Conservation (phyloP, 257 asterid genomes). For the Solanum sitiens region DNA sequence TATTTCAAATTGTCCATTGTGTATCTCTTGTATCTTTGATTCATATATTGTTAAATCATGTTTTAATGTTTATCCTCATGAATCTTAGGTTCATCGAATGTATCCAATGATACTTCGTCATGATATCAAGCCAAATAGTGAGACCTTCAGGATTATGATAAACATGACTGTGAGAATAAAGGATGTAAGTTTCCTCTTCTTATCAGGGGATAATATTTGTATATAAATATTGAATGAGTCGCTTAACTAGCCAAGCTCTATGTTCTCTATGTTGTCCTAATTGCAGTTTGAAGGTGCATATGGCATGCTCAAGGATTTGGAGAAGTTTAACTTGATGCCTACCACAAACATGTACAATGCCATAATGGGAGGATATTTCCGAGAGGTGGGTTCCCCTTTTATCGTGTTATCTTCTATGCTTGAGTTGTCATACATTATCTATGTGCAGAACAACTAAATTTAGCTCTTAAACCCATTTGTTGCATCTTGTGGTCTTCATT, state of each 20-base stretch:
- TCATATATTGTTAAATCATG: constrained; percentile 2
- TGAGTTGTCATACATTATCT: not conserved
- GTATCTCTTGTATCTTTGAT: not conserved
- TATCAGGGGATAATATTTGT: not conserved
- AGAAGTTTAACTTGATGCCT: constrained; percentile 34
- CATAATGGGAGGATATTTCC: constrained; percentile 72
- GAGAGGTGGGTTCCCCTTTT: constrained; percentile 41
- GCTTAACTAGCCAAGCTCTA: not conserved
- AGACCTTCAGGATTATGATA: constrained; percentile 67
- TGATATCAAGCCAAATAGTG: constrained; percentile 41
- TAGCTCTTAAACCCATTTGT: not conserved
- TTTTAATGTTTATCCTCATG: constrained; percentile 13
- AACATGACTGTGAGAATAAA: constrained; percentile 60
- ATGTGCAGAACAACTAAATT: not conserved
- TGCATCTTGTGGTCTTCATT: not conserved
- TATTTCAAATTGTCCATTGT: not conserved
- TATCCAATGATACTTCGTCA: constrained; percentile 41
- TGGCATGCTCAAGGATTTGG: constrained; percentile 48
- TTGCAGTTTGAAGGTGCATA: constrained; percentile 90
- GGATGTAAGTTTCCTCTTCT: constrained; percentile 45
- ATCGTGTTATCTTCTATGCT: not conserved
- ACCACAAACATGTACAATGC: constrained; percentile 54
- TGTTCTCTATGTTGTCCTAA: not conserved
- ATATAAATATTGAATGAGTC: not conserved
- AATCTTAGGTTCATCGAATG: constrained; percentile 56